These are phyloP conservation scores for Teratosphaeria zuluensis DNA, from an alignment of 2,329 filamentous ascomycete genomes.

Conservation along the genomic window DNA sequence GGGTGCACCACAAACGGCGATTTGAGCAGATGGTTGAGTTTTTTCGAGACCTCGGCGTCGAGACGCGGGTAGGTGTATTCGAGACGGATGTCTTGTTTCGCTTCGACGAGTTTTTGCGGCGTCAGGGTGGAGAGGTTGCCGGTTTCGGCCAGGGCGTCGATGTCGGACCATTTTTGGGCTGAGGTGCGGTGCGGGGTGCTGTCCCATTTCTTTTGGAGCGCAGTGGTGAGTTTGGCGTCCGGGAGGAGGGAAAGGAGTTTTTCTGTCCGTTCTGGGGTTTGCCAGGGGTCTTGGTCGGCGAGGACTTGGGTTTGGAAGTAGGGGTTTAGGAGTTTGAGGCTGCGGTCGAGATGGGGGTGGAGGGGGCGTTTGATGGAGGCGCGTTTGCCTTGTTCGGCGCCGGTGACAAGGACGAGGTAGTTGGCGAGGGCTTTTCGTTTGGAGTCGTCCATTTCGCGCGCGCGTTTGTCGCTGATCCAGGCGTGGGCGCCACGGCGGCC, in stretches of 20 bases:
- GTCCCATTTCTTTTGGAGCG: constrained; percentile 83
- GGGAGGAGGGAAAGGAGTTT: constrained; percentile 78
- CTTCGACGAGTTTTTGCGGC: constrained; percentile 61
- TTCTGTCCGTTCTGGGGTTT: constrained; percentile 57
- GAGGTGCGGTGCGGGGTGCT: constrained; percentile 69
- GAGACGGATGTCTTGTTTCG: constrained; percentile 90
- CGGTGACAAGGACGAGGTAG: constrained; percentile 84
- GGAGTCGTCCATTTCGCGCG: constrained; percentile 73
- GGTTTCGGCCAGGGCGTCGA: constrained; percentile 72
- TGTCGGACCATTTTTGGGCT: constrained; percentile 83
- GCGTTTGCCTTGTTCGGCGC: constrained; percentile 76
- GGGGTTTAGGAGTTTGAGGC: constrained; percentile 70
- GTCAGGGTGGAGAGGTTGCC: constrained; percentile 57
- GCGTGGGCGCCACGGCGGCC: constrained; percentile 93
- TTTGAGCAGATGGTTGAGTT: constrained; percentile 95
- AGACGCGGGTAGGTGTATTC: constrained; percentile 97
- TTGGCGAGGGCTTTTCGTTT: constrained; percentile 76
- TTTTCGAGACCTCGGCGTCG: constrained; percentile 95
- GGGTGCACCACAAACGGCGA: constrained; percentile 95
- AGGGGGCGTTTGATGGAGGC: constrained; percentile 78
- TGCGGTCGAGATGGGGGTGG: constrained; percentile 81
- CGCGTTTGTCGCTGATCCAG: constrained; percentile 91
- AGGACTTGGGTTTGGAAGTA: constrained; percentile 81
- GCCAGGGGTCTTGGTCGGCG: constrained; percentile 77
- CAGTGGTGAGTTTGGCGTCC: constrained; percentile 65